phyloP scores from a whole-genome alignment of 208 protist genomes.

The Blechomonas ayalai region DNA sequence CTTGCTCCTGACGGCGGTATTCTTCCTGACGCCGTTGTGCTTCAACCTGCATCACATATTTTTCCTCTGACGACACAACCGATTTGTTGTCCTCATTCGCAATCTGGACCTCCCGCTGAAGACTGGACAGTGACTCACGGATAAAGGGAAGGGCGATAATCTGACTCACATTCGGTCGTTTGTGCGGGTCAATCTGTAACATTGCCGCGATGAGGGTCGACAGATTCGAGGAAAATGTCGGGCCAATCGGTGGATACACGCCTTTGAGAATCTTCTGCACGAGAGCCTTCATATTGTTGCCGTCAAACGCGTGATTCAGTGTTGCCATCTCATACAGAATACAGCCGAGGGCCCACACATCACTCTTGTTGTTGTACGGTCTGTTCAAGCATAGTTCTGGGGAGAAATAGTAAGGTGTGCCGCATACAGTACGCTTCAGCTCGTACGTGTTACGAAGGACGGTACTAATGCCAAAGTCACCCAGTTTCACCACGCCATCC shows the following conservation, averaged over 20 bases:
- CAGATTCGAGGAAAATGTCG: slow-evolving; percentile 63
- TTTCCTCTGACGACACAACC: slow-evolving; percentile 36
- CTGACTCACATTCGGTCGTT: slow-evolving; percentile 74
- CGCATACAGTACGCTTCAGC: slow-evolving; percentile 89
- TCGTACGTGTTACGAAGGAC: slow-evolving; percentile 88
- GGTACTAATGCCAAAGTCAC: slow-evolving; percentile 90
- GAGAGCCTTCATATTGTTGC: slow-evolving; percentile 84
- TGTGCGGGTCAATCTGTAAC: slow-evolving; percentile 79
- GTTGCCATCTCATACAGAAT: slow-evolving; percentile 89
- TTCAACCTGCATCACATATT: slow-evolving; percentile 26
- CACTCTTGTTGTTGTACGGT: slow-evolving; percentile 93
- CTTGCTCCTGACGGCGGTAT: slow-evolving; percentile 34
- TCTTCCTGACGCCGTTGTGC: slow-evolving; percentile 33
- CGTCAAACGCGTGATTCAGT: slow-evolving; percentile 87
- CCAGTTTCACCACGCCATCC: slow-evolving; percentile 84
- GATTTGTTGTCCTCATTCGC: slow-evolving; percentile 36
- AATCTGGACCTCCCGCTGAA: slow-evolving; percentile 54
- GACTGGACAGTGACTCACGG: slow-evolving; percentile 47
- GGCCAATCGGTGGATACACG: slow-evolving; percentile 72
- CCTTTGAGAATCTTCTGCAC: slow-evolving; percentile 89
- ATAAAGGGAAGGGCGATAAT: slow-evolving; percentile 75
- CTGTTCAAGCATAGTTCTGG: slow-evolving; percentile 92
- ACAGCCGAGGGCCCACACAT: slow-evolving; percentile 90
- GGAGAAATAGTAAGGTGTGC: slow-evolving; percentile 95
- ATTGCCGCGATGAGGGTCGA: slow-evolving; percentile 71